Evolutionary conservation across 2,329 filamentous ascomycete genomes (phyloP).

Genomic region (Aureobasidium lini): DNA sequence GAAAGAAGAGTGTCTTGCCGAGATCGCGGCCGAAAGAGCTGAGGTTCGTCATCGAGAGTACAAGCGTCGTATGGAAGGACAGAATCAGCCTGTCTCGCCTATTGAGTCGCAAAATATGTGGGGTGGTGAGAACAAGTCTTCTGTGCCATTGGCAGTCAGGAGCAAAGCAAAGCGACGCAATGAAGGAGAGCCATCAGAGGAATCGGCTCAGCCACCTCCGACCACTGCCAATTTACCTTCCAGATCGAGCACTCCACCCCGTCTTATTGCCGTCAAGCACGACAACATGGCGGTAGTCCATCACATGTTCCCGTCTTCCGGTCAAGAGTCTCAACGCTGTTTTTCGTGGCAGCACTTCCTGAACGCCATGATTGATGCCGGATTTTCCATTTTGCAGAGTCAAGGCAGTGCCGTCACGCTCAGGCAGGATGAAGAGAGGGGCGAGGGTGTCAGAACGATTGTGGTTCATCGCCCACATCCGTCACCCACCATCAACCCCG

Average conservation of each 20-base stretch:
- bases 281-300: neutral
- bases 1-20: neutral
- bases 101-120: neutral
- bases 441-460: neutral
- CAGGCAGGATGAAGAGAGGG: neutral
- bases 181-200: neutral
- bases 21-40: neutral
- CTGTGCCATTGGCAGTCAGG: neutral
- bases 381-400: slow-evolving; percentile 15
- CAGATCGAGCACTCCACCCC: neutral
- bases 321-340: neutral
- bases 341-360: slow-evolving; percentile 16
- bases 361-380: slow-evolving; percentile 17
- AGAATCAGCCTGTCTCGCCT: neutral
- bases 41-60: neutral
- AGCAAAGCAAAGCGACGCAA: neutral
- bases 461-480: slow-evolving; percentile 27
- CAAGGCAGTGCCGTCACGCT: slow-evolving; percentile 18
- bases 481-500: slow-evolving; percentile 20
- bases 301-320: neutral
- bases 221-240: neutral
- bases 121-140: neutral
- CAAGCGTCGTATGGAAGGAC: neutral
- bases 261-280: neutral
- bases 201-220: neutral